phyloP scores from a whole-genome alignment of 2,329 filamentous ascomycete genomes.

The Cordyceps javanica region DNA sequence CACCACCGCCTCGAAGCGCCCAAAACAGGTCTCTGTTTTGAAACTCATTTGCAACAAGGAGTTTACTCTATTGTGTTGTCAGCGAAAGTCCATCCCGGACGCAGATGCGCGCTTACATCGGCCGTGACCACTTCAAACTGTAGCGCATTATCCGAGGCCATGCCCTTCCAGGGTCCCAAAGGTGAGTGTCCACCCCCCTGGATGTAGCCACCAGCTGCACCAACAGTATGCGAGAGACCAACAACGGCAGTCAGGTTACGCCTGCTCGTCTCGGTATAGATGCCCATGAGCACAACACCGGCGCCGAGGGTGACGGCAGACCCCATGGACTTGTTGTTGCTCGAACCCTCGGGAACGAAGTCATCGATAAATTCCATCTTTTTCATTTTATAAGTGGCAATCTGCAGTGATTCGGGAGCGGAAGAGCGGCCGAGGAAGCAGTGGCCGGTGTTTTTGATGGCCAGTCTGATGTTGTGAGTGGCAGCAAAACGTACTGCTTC shows the following conservation, averaged over 20 bases:
- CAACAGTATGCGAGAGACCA: constrained; percentile 24
- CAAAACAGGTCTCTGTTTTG: constrained; percentile 37
- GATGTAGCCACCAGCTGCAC: constrained; percentile 24
- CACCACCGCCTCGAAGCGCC: constrained; percentile 41
- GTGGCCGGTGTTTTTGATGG: constrained; percentile 31
- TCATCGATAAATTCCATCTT: constrained; percentile 20
- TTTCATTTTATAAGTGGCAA: constrained; percentile 28
- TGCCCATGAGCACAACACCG: constrained; percentile 20
- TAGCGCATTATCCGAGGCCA: constrained; percentile 31
- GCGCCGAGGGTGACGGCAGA: constrained; percentile 25
- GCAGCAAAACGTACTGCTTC: constrained; percentile 30
- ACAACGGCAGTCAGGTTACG: constrained; percentile 21
- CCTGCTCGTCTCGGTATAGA: constrained; percentile 19
- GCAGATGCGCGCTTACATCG: constrained; percentile 19
- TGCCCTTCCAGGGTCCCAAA: constrained; percentile 25
- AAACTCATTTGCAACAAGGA: constrained; percentile 26
- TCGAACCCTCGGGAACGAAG: constrained; percentile 16
- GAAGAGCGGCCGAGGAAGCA: constrained; percentile 28
- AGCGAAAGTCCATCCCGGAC: not conserved
- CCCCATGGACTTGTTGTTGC: constrained; percentile 7
- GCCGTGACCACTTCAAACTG: constrained; percentile 29
- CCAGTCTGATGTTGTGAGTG: constrained; percentile 25
- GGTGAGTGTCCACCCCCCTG: constrained; percentile 29
- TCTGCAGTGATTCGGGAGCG: constrained; percentile 27
- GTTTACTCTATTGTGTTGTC: constrained; percentile 18